Evolutionary conservation across 331 rosid species (phyloP), one percentile per base, ranked within the genome.

Genomic region (Acacia pycnantha): DNA sequence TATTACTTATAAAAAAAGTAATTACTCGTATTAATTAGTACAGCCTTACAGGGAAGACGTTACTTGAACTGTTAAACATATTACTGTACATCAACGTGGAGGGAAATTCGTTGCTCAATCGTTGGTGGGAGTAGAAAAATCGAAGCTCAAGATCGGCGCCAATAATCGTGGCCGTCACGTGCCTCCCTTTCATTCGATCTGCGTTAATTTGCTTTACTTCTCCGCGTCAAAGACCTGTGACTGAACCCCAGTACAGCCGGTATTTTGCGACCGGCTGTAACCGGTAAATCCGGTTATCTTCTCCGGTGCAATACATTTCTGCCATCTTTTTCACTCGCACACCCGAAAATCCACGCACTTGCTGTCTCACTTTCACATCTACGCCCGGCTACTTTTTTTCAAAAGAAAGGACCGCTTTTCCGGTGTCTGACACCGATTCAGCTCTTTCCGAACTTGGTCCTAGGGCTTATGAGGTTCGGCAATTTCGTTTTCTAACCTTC

Each of bases 401-500:
- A 44, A 44, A 56, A 46, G 31, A n/a, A 47, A 11, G 43, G 33
- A 69, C 76, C 10, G 71, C 83, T 69, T 73, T 75, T 9, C 66
- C 44, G 58, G 19, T 54, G 43, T 78, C 77, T 8, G 82, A 86
- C 77, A 78, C 79, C 41, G 78, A 82, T 82, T 88, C 80, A 68
- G 67, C 85, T 83, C 66, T 37, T 43, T 82, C 65, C 77, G 87
- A 62, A 73, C 87, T 66, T 79, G 41, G 41, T 51, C 87, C 80
- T 80, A 73, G 88, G 90, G 88, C 79, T 84, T 80, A 70, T 86
- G 77, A 70, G 92, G 92, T 85, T 68, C 35, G 81, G 19, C 88
- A 62, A 64, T 73, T 84, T 61, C 40, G 4, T 35, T 33, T 74
- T 6, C 41, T 66, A 29, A 35, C 16, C 53, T 58, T 54, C 29